Conservation (phyloP, 2,329 filamentous ascomycete species). For the Mollisiaceae sp. region DNA sequence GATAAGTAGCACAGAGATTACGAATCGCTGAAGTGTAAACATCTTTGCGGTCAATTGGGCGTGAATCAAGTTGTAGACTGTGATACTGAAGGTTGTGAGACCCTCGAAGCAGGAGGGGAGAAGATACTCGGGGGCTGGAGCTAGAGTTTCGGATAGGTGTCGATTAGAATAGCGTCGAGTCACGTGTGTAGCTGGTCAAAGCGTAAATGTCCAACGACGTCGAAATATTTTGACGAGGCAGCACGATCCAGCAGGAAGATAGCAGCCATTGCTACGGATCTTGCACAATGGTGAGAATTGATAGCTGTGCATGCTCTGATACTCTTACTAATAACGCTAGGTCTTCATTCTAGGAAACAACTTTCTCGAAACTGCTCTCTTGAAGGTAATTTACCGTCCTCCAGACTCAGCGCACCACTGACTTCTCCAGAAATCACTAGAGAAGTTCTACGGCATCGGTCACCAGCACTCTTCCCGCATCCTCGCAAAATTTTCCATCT, state of each 20-base stretch:
- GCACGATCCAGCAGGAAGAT: background rate
- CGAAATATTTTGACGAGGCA: conserved; percentile 18
- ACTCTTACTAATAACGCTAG: conserved; percentile 30
- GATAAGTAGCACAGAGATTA: conserved; percentile 76
- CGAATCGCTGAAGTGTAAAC: conserved; percentile 74
- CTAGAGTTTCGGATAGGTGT: conserved; percentile 40
- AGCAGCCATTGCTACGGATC: conserved; percentile 9
- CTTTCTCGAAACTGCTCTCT: conserved; percentile 82
- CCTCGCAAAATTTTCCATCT: conserved; percentile 88
- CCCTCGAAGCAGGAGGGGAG: conserved; percentile 18
- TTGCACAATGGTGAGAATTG: conserved; percentile 36
- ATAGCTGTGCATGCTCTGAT: background rate
- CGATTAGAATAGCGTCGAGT: conserved; percentile 32
- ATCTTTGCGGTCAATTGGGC: conserved; percentile 56
- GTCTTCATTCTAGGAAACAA: conserved; percentile 86
- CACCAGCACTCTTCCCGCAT: conserved; percentile 71
- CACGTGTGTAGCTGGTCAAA: conserved; percentile 32
- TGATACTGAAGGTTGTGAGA: conserved; percentile 16
- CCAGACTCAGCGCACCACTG: conserved; percentile 7
- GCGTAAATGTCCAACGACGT: conserved; percentile 13
- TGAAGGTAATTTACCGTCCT: conserved; percentile 66
- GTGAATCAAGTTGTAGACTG: conserved; percentile 14
- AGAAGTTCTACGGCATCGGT: conserved; percentile 87
- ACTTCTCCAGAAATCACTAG: conserved; percentile 67
- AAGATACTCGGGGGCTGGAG: conserved; percentile 11